Base-by-base conservation (phyloP, 2,329 filamentous ascomycete genomes). In the Apiospora sp. region DNA sequence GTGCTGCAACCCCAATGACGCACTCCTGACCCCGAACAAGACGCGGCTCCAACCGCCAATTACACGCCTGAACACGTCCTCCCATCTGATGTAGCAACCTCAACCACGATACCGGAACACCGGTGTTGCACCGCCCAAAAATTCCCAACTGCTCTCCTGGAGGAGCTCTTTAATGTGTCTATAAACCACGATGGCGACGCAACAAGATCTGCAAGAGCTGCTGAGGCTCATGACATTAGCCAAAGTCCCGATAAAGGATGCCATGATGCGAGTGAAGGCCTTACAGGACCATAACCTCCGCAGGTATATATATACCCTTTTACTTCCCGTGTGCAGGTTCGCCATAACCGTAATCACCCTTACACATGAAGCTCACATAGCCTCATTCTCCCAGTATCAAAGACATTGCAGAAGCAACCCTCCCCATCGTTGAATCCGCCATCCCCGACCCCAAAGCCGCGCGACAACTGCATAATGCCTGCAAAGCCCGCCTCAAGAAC, bases 171-270 rank as follows among this genome's bases (percentile, higher is more conserved):
- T 10, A 10, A n/a, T 49, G 46, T 22, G 16, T 37, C 54, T 22
- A 19, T 4, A n/a, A 61, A 37, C n/a, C 16, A 44, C 7, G 64
- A 90, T 90, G 88, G 84, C 87, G 10, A 84, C 86, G 1, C 88
- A 90, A 74, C 85, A 88, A 73, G 89, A 92, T 75, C 81, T 92
- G 30, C 89, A 91, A 76, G 89, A 90, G 77, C 85, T 92, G 22
- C 83, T 92, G 71, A 88, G 89, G 67, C 84, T 91, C 71, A 82
- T 92, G 75, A 91, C 88, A 4, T 84, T 86, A 67, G 87, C 89
- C 71, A 91, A 89, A 77, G 81, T 90, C 70, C 83, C 89, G 4
- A 85, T 91, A 82, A 84, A 91, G 80, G 86, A 86, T 71, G 89
- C 89, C 37, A 88, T 92, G 86, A 80, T 83, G 61, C 87, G 90